Percentiles rank a stretch among this genome's conserved stretches.
Evolutionary conservation across 139 green algal species (phyloP).

Genomic region (Micractinium sp.): DNA sequence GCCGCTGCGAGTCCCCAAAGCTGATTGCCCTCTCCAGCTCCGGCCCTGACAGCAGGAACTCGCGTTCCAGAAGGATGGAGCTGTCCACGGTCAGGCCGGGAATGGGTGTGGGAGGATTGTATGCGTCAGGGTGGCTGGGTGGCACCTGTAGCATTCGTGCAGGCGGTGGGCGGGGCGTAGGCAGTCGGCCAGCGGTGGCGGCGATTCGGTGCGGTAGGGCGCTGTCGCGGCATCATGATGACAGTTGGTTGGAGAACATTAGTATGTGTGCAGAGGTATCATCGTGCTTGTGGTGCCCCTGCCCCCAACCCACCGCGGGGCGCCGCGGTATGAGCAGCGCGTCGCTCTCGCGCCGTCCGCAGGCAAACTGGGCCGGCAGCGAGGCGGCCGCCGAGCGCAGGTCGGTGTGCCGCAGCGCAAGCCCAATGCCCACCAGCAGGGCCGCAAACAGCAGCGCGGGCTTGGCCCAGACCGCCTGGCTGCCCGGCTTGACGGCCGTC

Average conservation of each 20-base stretch:
- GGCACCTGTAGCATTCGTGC: neutral
- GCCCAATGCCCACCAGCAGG: neutral
- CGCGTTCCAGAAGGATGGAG: neutral
- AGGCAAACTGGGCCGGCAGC: neutral
- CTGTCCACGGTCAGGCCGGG: neutral
- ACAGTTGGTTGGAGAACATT: too few species aligned
- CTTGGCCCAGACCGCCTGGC: neutral
- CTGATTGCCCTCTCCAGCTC: slow-evolving; percentile 4
- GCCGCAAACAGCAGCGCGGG: neutral
- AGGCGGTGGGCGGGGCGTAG: too few species aligned
- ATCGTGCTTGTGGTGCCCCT: too few species aligned
- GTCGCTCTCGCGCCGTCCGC: neutral
- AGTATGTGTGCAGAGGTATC: too few species aligned
- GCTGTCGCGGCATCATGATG: too few species aligned
- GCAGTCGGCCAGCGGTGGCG: too few species aligned
- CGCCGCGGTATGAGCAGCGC: neutral
- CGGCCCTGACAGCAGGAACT: neutral
- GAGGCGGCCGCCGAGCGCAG: neutral
- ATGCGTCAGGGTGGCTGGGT: neutral
- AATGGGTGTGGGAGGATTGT: neutral
- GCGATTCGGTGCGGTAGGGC: too few species aligned
- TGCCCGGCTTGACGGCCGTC: neutral
- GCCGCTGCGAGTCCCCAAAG: slow-evolving; percentile 9
- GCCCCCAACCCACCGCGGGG: neutral
- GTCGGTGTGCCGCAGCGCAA: neutral